Base-by-base conservation (phyloP, 306 rosid species). In the Abrus pulchellus region DNA sequence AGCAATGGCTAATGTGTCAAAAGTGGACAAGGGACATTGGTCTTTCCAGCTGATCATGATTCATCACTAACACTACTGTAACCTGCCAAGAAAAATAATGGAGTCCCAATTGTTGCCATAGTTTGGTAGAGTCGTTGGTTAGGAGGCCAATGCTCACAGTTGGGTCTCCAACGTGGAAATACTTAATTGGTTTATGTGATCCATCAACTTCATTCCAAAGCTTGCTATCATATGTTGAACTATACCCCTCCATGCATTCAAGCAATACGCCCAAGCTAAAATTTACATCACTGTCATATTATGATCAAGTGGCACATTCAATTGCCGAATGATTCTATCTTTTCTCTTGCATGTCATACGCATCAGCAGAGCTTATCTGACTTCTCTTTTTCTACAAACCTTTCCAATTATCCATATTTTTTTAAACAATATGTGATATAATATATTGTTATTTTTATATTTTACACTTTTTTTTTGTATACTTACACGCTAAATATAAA, bases 201-300 rank as follows among this genome's bases (percentile, higher is more conserved):
- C 92, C 94, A 29, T 87, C 92, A 9, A 89, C 87, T 50, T 87
- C 92, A 48, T 72, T 82, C 94, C 94, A 90, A 43, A 86, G 81
- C 43, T 72, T 82, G 5, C 88, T 85, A 57, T 87, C 92, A 65
- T 79, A 85, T 0, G 67, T 67, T 30, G 85, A 92, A 41, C 85
- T 72, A 10, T 87, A 91, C 11, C 91, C 90, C 64, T 87, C 88
- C 92, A 85, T 50, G 87, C 84, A 76, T 77, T 85, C 12, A 81
- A 76, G 79, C 92, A 88, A 65, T 90, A 85, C 9, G 85, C 88
- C 88, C 0, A 0, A 57, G 6, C 33, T 32, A 3, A 59, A 5
- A 59, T 9, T 6, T 36, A 4, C 4, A 4, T 36, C 38, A 29
- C 13, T 56, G 64, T n/a, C 6, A 27, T 28, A 61, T 32, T 12